Base-by-base conservation (phyloP, 75 land plant genomes). In the Sequoia sempervirens region DNA sequence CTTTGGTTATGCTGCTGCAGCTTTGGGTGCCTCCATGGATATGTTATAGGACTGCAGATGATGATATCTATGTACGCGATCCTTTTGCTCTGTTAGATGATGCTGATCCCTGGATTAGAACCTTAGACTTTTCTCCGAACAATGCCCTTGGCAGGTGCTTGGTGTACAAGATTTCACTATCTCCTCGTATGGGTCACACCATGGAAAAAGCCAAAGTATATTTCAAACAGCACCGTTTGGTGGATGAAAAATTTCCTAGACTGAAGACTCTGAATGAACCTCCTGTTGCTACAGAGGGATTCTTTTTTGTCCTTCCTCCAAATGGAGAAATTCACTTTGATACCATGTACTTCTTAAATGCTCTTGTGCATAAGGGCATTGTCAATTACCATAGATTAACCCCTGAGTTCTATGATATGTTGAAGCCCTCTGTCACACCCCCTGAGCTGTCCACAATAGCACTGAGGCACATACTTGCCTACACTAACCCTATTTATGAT, bases 41-140 rank as follows among this genome's bases (percentile, higher is more conserved):
- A 20, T 92, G 52, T 81, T 96, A 95, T 88, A 84, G 99, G 76
- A 96, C 95, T 6, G 93, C 97, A 12, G 96, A 91, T 84, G 99
- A 95, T 85, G 95, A 95, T 82, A 92, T 96, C 37, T 86, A 90
- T 79, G 86, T 66, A 13, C 34, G 89, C 1, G 88, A 90, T 26
- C 90, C 95, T 11, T 89, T 82, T 50, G 87, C 89, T 83, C 47
- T 95, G 85, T 84, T 92, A 58, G 98, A 96, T 85, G 98, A 96
- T 81, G 98, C 93, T 68, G 98, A 96, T 87, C 98, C 97, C 0
- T 96, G 99, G 99, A 96, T 96, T 58, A 87, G 99, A 32, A 94
- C 94, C 12, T 83, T 92, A 26, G 99, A 97, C 85, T 96, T 97
- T 85, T 93, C 99, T 1, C 81, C 85, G 12, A 81, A 82, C 85